phyloP scores from a whole-genome alignment of 2,329 filamentous ascomycete species.

The Alternaria viburni region DNA sequence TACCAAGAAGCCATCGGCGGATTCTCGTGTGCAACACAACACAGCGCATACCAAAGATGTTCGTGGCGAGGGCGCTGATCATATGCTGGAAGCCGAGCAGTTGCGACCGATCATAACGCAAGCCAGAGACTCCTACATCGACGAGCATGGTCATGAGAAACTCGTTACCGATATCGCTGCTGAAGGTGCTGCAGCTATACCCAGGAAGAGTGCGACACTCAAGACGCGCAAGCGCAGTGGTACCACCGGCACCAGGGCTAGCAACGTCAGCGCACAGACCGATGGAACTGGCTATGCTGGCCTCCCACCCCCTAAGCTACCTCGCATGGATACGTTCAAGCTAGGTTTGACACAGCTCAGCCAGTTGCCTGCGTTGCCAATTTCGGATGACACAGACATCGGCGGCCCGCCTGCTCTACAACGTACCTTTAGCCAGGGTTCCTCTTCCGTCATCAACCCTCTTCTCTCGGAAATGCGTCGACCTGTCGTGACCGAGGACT shows the following conservation, averaged over 20 bases:
- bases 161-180: conserved; percentile 68
- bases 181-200: conserved; percentile 59
- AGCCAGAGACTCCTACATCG: conserved; percentile 74
- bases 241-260: conserved; percentile 39
- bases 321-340: conserved; percentile 68
- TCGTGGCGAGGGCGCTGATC: conserved; percentile 77
- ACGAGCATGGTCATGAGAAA: conserved; percentile 71
- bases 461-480: conserved; percentile 70
- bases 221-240: conserved; percentile 40
- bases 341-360: conserved; percentile 71
- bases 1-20: conserved; percentile 61
- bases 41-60: conserved; percentile 74
- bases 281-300: conserved; percentile 56
- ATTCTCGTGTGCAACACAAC: conserved; percentile 66
- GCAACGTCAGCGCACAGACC: conserved; percentile 34
- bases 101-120: conserved; percentile 65
- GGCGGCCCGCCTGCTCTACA: conserved; percentile 70
- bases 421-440: conserved; percentile 58
- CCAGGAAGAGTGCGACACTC: conserved; percentile 54
- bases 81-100: conserved; percentile 62
- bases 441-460: conserved; percentile 56
- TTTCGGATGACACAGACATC: conserved; percentile 80
- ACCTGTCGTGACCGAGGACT: conserved; percentile 82
- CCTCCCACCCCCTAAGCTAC: conserved; percentile 66
- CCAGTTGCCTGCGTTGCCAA: conserved; percentile 73